Base-by-base conservation (phyloP, 768 basidiomycete genomes). In the Boletus tomentosulus region DNA sequence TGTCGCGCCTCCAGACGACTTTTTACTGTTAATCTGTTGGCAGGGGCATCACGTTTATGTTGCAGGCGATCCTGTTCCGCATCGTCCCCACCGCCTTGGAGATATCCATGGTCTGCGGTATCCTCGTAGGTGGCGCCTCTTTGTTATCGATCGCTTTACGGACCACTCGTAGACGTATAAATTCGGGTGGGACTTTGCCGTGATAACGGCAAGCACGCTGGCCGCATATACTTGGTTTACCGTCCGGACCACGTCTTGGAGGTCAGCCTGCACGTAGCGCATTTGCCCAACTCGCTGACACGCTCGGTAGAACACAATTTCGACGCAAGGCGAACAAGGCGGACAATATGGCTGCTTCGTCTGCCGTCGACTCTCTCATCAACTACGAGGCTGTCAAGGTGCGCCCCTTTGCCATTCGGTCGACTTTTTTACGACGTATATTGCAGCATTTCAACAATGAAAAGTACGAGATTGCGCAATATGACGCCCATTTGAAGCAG, bases 311-410 rank as follows among this genome's bases (percentile, higher is more conserved):
- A 55, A 98, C 94, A 1, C 84, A 83, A 48, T 98, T 98, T 76
- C 87, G 97, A 25, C 84, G 94, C 44, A 83, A 97, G 56, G 97
- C 96, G 0, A 99, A 99, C 71, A 81, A 88, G 53, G 97, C 97
- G 0, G 97, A 99, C 61, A 98, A 99, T 71, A 90, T 89, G 65
- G 95, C 96, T 16, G 97, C 96, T 0, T 90, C 92, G 0, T 82
- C 89, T 2, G 91, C 92, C 3, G 92, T 98, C 3, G 97, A 99
- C 66, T 92, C 95, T 0, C 74, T 99, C 42, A 96, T 99, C 68
- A 99, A 99, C 66, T 98, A 92, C 63, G 97, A 99, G 67, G 97
- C 97, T 3, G 97, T 99, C 64, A 99, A 98, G 81, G 95, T 94
- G 57, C 15, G 64, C 31, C 38, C 2, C 13, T 13, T n/a, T 3